Percentiles rank a stretch among this genome's conserved stretches.
phyloP scores from a whole-genome alignment of 2,329 filamentous ascomycete species.

The Fusarium miscanthi region DNA sequence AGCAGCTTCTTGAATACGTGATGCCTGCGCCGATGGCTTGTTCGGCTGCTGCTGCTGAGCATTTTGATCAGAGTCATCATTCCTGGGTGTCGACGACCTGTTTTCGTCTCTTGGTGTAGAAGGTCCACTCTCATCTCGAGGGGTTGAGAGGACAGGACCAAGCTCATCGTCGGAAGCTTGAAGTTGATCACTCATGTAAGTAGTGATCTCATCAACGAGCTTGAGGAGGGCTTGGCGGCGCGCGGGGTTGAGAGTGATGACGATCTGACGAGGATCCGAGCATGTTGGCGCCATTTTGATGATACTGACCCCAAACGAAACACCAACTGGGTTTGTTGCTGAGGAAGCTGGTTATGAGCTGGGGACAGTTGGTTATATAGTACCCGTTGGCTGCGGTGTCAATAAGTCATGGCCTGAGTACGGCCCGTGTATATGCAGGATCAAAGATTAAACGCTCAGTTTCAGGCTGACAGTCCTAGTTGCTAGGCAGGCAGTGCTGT shows the following conservation, averaged over 20 bases:
- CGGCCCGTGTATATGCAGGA: conserved; percentile 11
- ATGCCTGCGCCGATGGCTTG: conserved; percentile 42
- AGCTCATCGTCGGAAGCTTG: conserved; percentile 52
- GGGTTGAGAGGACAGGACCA: conserved; percentile 44
- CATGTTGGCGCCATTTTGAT: conserved; percentile 64
- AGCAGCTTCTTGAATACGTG: conserved; percentile 61
- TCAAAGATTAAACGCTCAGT: neutral
- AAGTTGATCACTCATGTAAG: conserved; percentile 65
- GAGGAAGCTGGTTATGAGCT: neutral
- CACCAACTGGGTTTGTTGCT: neutral
- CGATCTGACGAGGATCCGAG: conserved; percentile 65
- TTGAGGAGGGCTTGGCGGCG: conserved; percentile 63
- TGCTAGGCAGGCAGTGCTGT: conserved; percentile 3
- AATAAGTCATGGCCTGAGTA: conserved; percentile 7
- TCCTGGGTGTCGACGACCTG: conserved; percentile 9
- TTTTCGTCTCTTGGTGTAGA: conserved; percentile 18
- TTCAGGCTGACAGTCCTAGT: neutral
- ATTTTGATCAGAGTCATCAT: conserved; percentile 17
- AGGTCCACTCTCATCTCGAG: conserved; percentile 20
- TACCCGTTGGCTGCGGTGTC: conserved; percentile 2
- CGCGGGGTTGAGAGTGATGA: conserved; percentile 65
- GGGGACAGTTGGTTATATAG: conserved; percentile 8
- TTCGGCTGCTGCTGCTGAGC: conserved; percentile 32
- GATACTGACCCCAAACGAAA: neutral
- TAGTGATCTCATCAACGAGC: conserved; percentile 63